Evolutionary conservation across 129 eudicot genomes (phyloP).

Genomic region (Artemisia argyi): DNA sequence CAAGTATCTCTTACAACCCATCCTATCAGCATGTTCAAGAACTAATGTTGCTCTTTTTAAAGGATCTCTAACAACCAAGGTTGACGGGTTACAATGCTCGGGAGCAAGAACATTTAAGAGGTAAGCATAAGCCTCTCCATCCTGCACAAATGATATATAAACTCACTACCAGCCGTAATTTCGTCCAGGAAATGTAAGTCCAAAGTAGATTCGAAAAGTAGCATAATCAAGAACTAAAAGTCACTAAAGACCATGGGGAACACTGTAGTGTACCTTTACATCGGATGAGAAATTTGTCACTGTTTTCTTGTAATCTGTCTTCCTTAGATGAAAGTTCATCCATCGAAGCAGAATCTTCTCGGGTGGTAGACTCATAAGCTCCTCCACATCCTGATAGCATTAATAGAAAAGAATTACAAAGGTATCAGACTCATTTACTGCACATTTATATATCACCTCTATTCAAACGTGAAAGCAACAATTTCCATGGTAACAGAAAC

Average conservation of each 20-base stretch:
- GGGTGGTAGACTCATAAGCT: constrained; percentile 91
- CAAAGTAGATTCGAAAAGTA: background rate
- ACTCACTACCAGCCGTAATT: constrained; percentile 7
- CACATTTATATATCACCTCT: background rate
- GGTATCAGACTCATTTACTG: background rate
- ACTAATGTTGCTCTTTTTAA: constrained; percentile 82
- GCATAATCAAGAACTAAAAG: too few species aligned
- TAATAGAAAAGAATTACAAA: background rate
- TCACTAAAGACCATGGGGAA: constrained; percentile 12
- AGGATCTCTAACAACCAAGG: constrained; percentile 67
- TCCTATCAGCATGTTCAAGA: constrained; percentile 93
- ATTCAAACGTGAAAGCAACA: background rate
- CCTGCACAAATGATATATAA: constrained; percentile 44
- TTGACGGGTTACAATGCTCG: constrained; percentile 74
- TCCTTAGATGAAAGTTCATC: constrained; percentile 95
- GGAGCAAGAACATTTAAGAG: constrained; percentile 92
- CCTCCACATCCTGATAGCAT: constrained; percentile 83
- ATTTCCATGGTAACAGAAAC: background rate
- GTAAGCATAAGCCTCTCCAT: constrained; percentile 93
- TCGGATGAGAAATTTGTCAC: constrained; percentile 96
- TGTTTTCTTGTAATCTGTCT: constrained; percentile 65
- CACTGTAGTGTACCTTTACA: constrained; percentile 64
- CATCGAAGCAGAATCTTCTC: constrained; percentile 91
- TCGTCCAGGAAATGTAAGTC: background rate
- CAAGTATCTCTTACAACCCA: constrained; percentile 98